Base-by-base conservation (phyloP, 306 rosid genomes). In the Prinsepia uniflora region DNA sequence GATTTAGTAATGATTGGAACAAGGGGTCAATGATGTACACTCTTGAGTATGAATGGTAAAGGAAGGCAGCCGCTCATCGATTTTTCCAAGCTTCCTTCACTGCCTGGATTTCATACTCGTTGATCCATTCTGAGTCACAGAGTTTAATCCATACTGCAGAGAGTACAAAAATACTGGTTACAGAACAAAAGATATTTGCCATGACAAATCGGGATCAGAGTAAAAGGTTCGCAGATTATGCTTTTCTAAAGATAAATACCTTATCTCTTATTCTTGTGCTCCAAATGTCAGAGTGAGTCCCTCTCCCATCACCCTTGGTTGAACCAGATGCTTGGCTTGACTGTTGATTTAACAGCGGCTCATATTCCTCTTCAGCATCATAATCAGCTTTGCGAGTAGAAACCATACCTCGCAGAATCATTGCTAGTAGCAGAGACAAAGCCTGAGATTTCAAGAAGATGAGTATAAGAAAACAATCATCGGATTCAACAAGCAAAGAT, bases 181-280 rank as follows among this genome's bases (percentile, higher is more conserved):
- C 60, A 39, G 15, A 71, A 42, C 17, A 48, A 20, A 40, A 17
- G 12, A 34, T 8, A 64, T 39, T 49, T 52, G 1, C 15, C 15
- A 8, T 66, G 50, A 47, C 15, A 46, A 46, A 14, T 22, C 7
- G 52, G 14, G 45, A 44, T 62, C 50, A 46, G 58, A n/a, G 43
- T 18, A 34, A 22, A 43, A 40, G 15, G 30, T 62, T 6, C 0
- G 6, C 54, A 20, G 10, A 58, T 55, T 67, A 63, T 46, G 65
- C 34, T 45, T 57, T 71, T 69, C 63, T 60, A 18, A 1, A 60
- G 79, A 68, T 45, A 66, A 68, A 77, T 85, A 93, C 98, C 97
- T 94, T 89, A 63, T 89, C 97, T 77, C 99, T 86, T 74, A 91
- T 79, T 62, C 89, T 85, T 40, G 89, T 79, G 76, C 96, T 91